Base-by-base conservation (phyloP, 2,329 filamentous ascomycete genomes). In the Colletotrichum spaethianum region DNA sequence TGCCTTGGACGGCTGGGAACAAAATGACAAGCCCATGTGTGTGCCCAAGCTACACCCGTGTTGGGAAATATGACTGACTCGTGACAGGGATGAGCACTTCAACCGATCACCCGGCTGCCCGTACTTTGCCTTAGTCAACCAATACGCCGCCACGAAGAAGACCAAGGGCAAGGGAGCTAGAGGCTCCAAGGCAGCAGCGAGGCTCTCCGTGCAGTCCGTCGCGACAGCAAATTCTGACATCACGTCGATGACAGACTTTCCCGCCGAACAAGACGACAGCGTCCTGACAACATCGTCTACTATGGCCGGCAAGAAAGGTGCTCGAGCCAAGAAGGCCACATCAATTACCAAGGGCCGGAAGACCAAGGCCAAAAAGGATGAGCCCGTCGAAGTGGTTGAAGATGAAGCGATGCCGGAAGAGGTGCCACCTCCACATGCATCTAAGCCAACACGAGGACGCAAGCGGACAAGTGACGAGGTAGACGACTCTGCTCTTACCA, bases 1-100 rank as follows among this genome's bases (percentile, higher is more conserved):
- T 20, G 94, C 93, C 14, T 88, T 99, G 14, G 96, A 98, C 81
- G 95, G 95, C 8, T 99, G 97, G 96, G 96, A 98, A 79, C 92
- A 93, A 1, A 92, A 92, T 71, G 96, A 99, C 80, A 94, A 97
- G 79, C 96, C 96, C 73, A 89, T 93, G 91, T 95, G 81, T 83
- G 93, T 83, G 71, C 78, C 74, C 62, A 33, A 26, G 23, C 44
- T 31, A 3, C 9, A 3, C 9, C 16, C 44, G 28, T 42, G 20
- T 38, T 52, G 18, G 7, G 23, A 12, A 36, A 31, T 4, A 63
- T 28, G 61, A 46, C 42, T 64, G 52, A 18, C n/a, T 14, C 14
- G 38, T 48, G 11, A 57, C 70, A 96, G 93, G 79, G 92, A 97
- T 73, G 96, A 99, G 80, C 96, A 99, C 79, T 91, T 92, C 77